A percentile compares a stretch with the other conserved stretches of the same genome.
Conservation (phyloP, 2,329 filamentous ascomycete genomes). For the Colletotrichum noveboracense region DNA sequence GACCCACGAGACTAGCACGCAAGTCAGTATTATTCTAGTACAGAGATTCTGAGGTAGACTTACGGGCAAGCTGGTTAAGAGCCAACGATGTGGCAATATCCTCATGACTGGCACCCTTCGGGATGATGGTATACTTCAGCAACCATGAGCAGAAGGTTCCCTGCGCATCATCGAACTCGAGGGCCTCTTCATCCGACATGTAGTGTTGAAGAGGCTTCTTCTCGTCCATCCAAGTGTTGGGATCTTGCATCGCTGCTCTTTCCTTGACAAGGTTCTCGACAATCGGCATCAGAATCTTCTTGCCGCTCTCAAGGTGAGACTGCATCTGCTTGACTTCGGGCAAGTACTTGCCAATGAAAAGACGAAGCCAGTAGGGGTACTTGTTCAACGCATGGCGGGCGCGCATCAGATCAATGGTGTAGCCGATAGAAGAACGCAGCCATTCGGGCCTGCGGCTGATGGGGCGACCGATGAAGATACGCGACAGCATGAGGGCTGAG, state of each 20-base stretch:
- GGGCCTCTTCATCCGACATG: slow-evolving; percentile 2
- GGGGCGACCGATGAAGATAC: slow-evolving; percentile 5
- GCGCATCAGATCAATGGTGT: slow-evolving; percentile 6
- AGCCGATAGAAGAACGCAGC: slow-evolving; percentile 2
- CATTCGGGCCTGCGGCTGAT: slow-evolving; percentile 3
- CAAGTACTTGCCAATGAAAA: slow-evolving; percentile 1
- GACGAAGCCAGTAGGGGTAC: slow-evolving; percentile 4
- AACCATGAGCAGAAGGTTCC: slow-evolving; percentile 8
- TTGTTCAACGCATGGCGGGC: slow-evolving; percentile 1
- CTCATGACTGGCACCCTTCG: neutral
- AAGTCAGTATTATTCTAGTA: neutral
- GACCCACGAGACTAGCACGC: neutral
- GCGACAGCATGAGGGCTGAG: slow-evolving; percentile 1
- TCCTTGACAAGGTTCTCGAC: slow-evolving; percentile 6
- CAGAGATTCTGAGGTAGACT: neutral
- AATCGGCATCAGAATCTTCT: slow-evolving; percentile 3
- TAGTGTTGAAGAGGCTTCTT: slow-evolving; percentile 3
- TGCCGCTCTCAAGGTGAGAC: neutral
- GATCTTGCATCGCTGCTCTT: neutral
- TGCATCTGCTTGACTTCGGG: slow-evolving; percentile 12
- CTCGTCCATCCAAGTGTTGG: neutral
- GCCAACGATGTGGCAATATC: slow-evolving; percentile 2
- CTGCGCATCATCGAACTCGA: slow-evolving; percentile 1
- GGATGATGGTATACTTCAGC: slow-evolving; percentile 1
- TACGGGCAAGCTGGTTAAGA: neutral